Evolutionary conservation across 306 rosid species (phyloP), one percentile per base, ranked within the genome.

Genomic region (Lablab purpureus): DNA sequence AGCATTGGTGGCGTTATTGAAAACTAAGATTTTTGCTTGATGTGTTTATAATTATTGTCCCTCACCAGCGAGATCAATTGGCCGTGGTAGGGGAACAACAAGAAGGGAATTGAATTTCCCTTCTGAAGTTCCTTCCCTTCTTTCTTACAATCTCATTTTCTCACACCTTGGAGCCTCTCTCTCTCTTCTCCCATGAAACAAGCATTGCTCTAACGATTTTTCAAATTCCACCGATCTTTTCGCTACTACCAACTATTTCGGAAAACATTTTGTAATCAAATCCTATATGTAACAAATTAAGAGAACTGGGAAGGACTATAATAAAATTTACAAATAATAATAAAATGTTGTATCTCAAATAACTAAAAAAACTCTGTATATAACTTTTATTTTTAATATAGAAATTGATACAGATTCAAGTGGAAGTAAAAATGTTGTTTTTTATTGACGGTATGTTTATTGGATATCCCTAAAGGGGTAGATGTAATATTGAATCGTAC

Each of bases 31-130:
- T 75, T 45, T 79, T 45, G 81, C 27, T 71, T 71, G 21, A 2
- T 67, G 6, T 2, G 6, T 81, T 67, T 46, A 22, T 0, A 10
- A 30, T 30, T 30, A 11, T 70, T 70, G 30, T 15, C 66, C 47
- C 84, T 72, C 86, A 72, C 79, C 81, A n/a, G 81, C 8, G 82
- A 81, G 78, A 87, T 69, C 37, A 72, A 78, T 47, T 37, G 66
- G 74, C 75, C 66, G 59, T 59, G 81, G 30, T 21, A n/a, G 79
- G 34, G 67, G 81, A 55, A 71, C 63, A 82, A 66, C 76, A 77
- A 73, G 86, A 78, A 73, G 86, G 83, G 86, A 83, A 51, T 66
- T 78, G 68, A 75, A 71, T 71, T 79, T 73, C 73, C 84, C 80
- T 74, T 66, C 74, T 55, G 32, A 75, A 32, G 37, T 75, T 74